Evolutionary conservation across 176 grass and related monocot species (phyloP).

Genomic region (Olyra latifolia): DNA sequence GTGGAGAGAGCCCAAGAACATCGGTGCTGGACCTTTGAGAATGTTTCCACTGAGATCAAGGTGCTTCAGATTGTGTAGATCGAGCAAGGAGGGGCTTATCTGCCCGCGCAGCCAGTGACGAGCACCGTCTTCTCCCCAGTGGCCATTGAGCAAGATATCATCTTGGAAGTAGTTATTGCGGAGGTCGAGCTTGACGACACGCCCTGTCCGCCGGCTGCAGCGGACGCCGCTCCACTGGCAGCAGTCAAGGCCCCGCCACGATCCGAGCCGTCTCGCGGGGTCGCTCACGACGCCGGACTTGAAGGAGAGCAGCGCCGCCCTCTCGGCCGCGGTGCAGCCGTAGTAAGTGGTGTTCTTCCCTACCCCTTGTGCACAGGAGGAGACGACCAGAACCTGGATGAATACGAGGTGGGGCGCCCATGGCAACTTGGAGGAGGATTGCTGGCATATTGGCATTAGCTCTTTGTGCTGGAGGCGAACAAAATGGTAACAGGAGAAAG

Average conservation of each 20-base stretch:
- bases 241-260: conserved; percentile 29
- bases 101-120: too few relatives aligned
- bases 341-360: too few relatives aligned
- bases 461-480: too few relatives aligned
- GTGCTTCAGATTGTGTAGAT: conserved; percentile 19
- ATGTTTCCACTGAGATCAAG: conserved; percentile 39
- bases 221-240: conserved; percentile 16
- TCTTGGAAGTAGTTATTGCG: not conserved
- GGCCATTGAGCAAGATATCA: too few relatives aligned
- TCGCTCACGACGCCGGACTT: conserved; percentile 14
- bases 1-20: conserved; percentile 30
- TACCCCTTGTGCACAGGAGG: too few relatives aligned
- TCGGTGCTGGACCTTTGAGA: conserved; percentile 1
- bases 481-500: too few relatives aligned
- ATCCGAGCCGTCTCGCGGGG: not conserved
- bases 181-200: conserved; percentile 31
- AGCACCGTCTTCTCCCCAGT: too few relatives aligned
- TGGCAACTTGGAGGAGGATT: too few relatives aligned
- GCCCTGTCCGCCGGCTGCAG: conserved; percentile 33
- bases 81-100: conserved; percentile 28
- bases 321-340: too few relatives aligned
- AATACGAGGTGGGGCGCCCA: too few relatives aligned
- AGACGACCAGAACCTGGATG: too few relatives aligned
- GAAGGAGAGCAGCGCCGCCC: conserved; percentile 16
- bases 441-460: too few relatives aligned